Base-by-base conservation (phyloP, 495 filamentous ascomycete species). In the Aspergillus bridgeri region DNA sequence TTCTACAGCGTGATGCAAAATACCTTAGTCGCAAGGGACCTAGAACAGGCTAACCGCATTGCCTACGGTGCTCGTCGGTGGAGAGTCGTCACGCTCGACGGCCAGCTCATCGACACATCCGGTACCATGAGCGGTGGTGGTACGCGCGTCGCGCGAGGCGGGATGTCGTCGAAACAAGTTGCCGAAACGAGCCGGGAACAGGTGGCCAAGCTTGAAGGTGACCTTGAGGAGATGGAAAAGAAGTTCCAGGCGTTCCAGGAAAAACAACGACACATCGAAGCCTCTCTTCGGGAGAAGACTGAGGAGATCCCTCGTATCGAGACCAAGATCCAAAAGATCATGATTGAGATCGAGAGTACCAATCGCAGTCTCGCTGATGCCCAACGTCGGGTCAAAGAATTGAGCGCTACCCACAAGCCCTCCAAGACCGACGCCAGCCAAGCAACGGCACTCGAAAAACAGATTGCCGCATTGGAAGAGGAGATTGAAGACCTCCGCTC, bases 51-150 rank as follows among this genome's bases (percentile, higher is more conserved):
- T 2, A 97, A 98, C 67, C 85, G 93, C 21, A 96, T 98, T 58
- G 95, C 94, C 21, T 98, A 97, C 63, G 94, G 94, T 48, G 89
- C 88, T 43, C 87, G 82, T 67, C 79, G 95, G 61, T 98, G 94
- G 93, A 84, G 94, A 63, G 95, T 98, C 3, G 94, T 98, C 22
- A 98, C 95, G 0, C 83, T 97, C 24, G 89, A 93, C 63, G 94
- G 94, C 19, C 91, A 96, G 65, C 82, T 98, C 48, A 97, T 98
- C 57, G 94, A 98, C 72, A 92, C 91, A 62, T 96, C 91, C 2
- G 94, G 94, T 75, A 98, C 94, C 8, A 97, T 98, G 95, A 95
- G 89, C 60, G 94, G 94, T 76, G 94, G 94, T 79, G 94, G 94
- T 44, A 91, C 81, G 38, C 90, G 87, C 38, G 88, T 92, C 42